phyloP scores from a whole-genome alignment of 2,329 filamentous ascomycete species.

The Ophiostoma triangulosporum region DNA sequence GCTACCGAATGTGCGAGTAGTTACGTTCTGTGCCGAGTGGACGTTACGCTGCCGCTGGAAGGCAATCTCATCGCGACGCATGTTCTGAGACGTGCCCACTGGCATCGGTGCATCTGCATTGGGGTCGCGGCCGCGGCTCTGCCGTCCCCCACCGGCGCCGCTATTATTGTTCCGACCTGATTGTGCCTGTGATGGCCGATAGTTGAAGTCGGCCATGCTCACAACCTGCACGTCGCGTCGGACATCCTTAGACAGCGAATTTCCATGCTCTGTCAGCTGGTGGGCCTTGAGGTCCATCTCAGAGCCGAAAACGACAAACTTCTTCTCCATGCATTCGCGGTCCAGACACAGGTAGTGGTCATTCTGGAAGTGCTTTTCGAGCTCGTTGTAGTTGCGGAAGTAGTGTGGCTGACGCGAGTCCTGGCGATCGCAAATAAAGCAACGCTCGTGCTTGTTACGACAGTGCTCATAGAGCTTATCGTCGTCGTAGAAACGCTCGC shows the following conservation, averaged over 20 bases:
- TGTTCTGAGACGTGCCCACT: slow-evolving; percentile 60
- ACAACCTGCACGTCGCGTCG: slow-evolving; percentile 73
- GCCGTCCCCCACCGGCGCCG: slow-evolving; percentile 24
- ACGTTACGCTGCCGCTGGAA: slow-evolving; percentile 88
- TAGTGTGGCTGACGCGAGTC: slow-evolving; percentile 69
- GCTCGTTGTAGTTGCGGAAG: slow-evolving; percentile 72
- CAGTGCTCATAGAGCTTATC: slow-evolving; percentile 93
- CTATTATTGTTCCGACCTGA: slow-evolving; percentile 30
- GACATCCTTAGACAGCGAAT: slow-evolving; percentile 67
- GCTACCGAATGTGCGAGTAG: slow-evolving; percentile 71
- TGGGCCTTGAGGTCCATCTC: slow-evolving; percentile 93
- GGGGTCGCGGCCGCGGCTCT: slow-evolving; percentile 66
- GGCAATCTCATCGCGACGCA: slow-evolving; percentile 77
- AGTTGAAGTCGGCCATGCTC: slow-evolving; percentile 77
- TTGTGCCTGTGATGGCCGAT: slow-evolving; percentile 44
- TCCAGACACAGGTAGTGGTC: slow-evolving; percentile 82
- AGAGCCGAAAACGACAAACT: slow-evolving; percentile 91
- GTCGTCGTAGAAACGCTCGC: slow-evolving; percentile 83
- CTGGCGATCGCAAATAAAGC: slow-evolving; percentile 77
- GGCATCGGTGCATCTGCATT: slow-evolving; percentile 65
- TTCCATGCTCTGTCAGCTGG: slow-evolving; percentile 70
- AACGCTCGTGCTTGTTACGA: slow-evolving; percentile 84
- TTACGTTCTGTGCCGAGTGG: slow-evolving; percentile 70
- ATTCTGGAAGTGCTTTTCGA: slow-evolving; percentile 75
- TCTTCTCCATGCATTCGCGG: slow-evolving; percentile 84